Base-by-base conservation (phyloP, 2,329 filamentous ascomycete genomes). In the Fusarium pseudocircinatum region DNA sequence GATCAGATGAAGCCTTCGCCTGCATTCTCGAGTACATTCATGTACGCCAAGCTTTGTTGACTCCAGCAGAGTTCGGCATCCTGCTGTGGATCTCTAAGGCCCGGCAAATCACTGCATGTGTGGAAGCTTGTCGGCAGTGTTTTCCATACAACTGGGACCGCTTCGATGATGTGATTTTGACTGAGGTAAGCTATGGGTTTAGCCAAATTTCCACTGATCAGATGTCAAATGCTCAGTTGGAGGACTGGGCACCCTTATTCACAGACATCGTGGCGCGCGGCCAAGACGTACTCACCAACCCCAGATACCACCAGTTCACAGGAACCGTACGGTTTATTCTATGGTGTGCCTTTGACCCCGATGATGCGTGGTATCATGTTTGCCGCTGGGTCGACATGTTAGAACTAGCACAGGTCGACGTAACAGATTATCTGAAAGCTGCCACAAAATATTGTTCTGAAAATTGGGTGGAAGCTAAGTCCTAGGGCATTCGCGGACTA, bases 121-220 rank as follows among this genome's bases (percentile, higher is more conserved):
- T 47, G 0, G 6, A 47, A 47, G 28, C 46, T 24, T 49, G 46
- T 24, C 46, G 28, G 2, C 28, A 49, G 7, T 32, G 32, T 7
- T 49, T 32, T 18, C 15, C 46, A 18, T 0, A 24, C 7, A 4
- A 18, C 2, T 32, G 22, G 46, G 0, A 2, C 7, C 7, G 46
- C 0, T 49, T 49, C 4, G 4, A 24, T 18, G 2, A 13, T n/a
- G 7, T 8, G 0, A n/a, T 47, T 47, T 1, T 47, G 44, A 6
- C 4, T 11, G 26, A n/a, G 10, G 0, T 16, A 20, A 30, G 44
- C 9, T 6, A 2, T 47, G 8, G 14, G 12, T 47, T 30, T 12
- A 4, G 4, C 26, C 6, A 0, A 16, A 20, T 47, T 30, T 47
- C 9, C 14, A 0, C 6, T 12, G 0, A 0, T 12, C 26, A n/a